These are phyloP conservation scores for Lasiodiplodia hormozganensis DNA, from an alignment of 2,329 filamentous ascomycete species.

Conservation along the genomic window DNA sequence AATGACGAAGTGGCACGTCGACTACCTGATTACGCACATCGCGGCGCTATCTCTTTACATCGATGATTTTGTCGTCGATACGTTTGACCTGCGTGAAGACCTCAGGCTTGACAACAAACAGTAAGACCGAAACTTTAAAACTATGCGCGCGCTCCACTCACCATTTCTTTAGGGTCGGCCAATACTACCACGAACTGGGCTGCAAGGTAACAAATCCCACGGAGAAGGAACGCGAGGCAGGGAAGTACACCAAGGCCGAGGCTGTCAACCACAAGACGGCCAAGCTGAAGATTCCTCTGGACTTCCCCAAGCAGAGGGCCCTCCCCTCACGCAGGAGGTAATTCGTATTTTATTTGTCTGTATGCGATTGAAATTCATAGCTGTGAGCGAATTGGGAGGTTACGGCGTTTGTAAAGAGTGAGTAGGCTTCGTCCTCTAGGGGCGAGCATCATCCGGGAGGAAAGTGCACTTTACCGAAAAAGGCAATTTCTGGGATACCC, in stretches of 20 bases:
- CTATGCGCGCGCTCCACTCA: conserved; percentile 29
- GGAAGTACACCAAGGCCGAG: conserved; percentile 67
- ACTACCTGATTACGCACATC: conserved; percentile 76
- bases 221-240: conserved; percentile 57
- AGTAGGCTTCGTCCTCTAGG: not conserved
- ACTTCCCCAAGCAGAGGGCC: conserved; percentile 73
- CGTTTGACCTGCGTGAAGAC: conserved; percentile 73
- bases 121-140: conserved; percentile 41
- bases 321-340: conserved; percentile 39
- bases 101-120: conserved; percentile 73
- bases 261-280: conserved; percentile 69
- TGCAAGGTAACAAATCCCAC: conserved; percentile 63
- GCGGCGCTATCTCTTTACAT: conserved; percentile 74
- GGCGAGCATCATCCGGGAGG: not conserved
- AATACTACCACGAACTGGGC: conserved; percentile 80
- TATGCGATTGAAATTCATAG: not conserved
- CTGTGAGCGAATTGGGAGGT: conserved; percentile 5
- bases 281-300: conserved; percentile 76
- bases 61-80: conserved; percentile 76
- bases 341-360: not conserved
- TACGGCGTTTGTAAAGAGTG: conserved; percentile 6
- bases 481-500: conserved; percentile 17
- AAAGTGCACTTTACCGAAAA: conserved; percentile 19
- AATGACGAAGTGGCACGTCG: conserved; percentile 74
- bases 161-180: conserved; percentile 56